Base-by-base conservation (phyloP, 768 basidiomycete species). In the Mycena olivaceomarginata region DNA sequence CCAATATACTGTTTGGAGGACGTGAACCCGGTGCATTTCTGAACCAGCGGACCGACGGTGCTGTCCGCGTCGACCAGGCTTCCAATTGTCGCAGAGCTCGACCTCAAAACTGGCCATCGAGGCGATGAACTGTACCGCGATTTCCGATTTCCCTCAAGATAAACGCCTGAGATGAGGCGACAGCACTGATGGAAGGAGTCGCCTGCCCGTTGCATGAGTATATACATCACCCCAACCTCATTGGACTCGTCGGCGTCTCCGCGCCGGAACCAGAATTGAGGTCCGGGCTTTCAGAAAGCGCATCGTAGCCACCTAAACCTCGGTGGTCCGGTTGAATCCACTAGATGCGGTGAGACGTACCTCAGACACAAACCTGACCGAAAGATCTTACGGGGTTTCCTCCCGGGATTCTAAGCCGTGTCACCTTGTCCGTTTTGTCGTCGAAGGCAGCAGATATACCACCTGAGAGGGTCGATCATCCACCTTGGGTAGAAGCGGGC, bases 1-100 rank as follows among this genome's bases (percentile, higher is more conserved):
- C 51, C 51, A 53, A n/a, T 53, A 53, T 8, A 53, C n/a, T 53
- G 51, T 53, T 53, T 53, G 51, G 51, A 53, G 51, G 51, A 53
- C 20, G 15, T 53, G 51, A n/a, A 53, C 7, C 20, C 9, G 20
- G 51, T 53, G 51, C 51, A 53, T 53, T 5, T 7, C 51, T 18
- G 20, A 20, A 53, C 20, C 11, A 53, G 51, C 15, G 51, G 46
- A 13, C 46, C 46, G 46, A 48, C 16, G 18, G 46, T 48, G 51
- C 18, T 8, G 11, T 53, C 51, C 51, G 51, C 51, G 51, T 53
- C 51, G 51, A 53, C 51, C 20, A 53, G 51, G 51, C n/a, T 18
- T 7, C 51, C 51, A n/a, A 53, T 4, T 53, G 51, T n/a, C 8
- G 51, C 6, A 53, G 51, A 53, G 15, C 8, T 20, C 18, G 7